These are phyloP conservation scores for Populus alba DNA, from an alignment of 345 rosid species.

Conservation along the genomic window DNA sequence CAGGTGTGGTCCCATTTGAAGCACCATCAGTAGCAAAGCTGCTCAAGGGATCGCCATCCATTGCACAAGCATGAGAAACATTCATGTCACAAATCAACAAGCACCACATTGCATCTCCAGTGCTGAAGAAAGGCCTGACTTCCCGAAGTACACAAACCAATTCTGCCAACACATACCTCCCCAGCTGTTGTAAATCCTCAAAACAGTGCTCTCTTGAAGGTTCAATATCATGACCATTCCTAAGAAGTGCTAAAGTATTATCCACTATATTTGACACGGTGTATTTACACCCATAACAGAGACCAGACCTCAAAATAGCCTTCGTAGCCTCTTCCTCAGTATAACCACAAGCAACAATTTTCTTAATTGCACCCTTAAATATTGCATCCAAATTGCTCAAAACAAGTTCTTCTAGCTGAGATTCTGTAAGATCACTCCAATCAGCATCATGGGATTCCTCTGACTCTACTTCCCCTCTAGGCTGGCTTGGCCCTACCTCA, in stretches of 20 bases:
- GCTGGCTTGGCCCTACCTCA: slow-evolving; percentile 46
- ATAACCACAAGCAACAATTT: slow-evolving; percentile 50
- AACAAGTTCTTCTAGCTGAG: slow-evolving; percentile 71
- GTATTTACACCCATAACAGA: slow-evolving; percentile 65
- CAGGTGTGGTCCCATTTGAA: slow-evolving; percentile 30
- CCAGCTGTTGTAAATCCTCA: slow-evolving; percentile 66
- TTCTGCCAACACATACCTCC: slow-evolving; percentile 79
- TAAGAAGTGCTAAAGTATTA: slow-evolving; percentile 59
- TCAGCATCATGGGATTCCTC: slow-evolving; percentile 60
- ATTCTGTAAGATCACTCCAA: slow-evolving; percentile 80
- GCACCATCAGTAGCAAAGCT: slow-evolving; percentile 40
- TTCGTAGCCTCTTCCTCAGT: slow-evolving; percentile 56
- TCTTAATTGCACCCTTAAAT: slow-evolving; percentile 63
- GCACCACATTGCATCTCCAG: slow-evolving; percentile 98
- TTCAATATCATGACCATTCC: slow-evolving; percentile 52
- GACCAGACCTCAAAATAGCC: slow-evolving; percentile 64
- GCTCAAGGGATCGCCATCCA: slow-evolving; percentile 62
- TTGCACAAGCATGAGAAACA: slow-evolving; percentile 87
- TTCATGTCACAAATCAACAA: slow-evolving; percentile 91
- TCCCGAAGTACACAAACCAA: slow-evolving; percentile 79
- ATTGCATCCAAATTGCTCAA: slow-evolving; percentile 59
- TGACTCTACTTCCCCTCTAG: slow-evolving; percentile 43
- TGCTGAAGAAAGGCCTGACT: slow-evolving; percentile 79
- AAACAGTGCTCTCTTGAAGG: slow-evolving; percentile 49
- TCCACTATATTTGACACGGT: slow-evolving; percentile 66